Evolutionary conservation across 1,284 basidiomycete species (phyloP), one percentile per base, ranked within the genome.

Genomic region (Ceratobasidium theobromae): DNA sequence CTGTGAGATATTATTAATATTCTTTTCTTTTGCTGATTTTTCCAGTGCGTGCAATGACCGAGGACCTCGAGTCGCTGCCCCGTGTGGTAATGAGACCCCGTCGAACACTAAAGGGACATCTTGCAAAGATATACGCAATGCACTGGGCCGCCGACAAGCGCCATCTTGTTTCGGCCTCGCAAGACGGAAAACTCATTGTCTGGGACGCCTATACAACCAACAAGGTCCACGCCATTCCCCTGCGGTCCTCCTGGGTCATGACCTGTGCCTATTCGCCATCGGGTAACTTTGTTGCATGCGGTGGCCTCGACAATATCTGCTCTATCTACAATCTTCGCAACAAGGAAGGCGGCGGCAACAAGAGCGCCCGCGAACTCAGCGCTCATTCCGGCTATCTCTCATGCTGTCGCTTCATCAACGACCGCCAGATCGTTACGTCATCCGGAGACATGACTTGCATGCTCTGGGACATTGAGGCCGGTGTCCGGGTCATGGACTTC

Each of bases 171-270:
- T 98, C 96, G 11, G 96, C 97, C 25, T 98, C 96, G 3, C 96
- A 99, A 76, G 96, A 99, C 75, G 97, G 97, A 69, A 98, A 99
- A 79, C 85, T 99, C 67, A 98, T 99, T 76, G 94, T 99, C 57
- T 99, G 96, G 96, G 96, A 99, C 77, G 96, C 97, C 46, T 98
- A 98, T 79, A 98, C 96, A 8, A 97, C 95, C 69, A 98, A 99
- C 84, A 99, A 99, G 81, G 96, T 99, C 66, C 95, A 99, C 76
- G 96, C 96, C 71, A 98, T 99, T 76, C 96, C 96, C 49, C 82
- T 99, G 41, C 88, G 96, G 53, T 97, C 94, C 40, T 94, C 91
- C 71, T 99, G 97, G 97, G 96, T 99, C 79, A 99, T 99, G 96
- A 98, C 97, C 52, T 99, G 97, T 77, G 96, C 97, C 53, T 99